Evolutionary conservation across 2,329 filamentous ascomycete species (phyloP), one percentile per base, ranked within the genome.

Genomic region (Cladosporium sp.): DNA sequence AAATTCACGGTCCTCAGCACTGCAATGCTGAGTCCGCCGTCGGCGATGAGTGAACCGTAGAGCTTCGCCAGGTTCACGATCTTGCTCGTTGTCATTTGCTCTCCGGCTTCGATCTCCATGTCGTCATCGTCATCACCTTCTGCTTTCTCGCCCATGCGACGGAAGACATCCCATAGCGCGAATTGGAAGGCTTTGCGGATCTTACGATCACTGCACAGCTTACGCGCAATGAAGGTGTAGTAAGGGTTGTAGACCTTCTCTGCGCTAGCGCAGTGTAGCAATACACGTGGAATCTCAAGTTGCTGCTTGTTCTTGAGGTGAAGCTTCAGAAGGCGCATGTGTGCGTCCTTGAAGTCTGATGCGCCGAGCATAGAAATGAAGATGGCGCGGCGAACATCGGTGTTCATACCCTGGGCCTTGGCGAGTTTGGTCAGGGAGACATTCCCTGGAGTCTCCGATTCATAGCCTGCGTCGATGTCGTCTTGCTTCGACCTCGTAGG

Each of bases 341-440:
- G 84, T 0, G 90, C 93, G 63, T 97, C 89, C 60, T 90, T 84
- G 66, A 81, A 89, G 66, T 95, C 89, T 9, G 80, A 81, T 1
- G 89, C 88, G 9, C 87, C 91, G 77, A 96, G 87, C 55, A 98
- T 84, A 4, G 90, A 85, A 33, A 95, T 81, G 69, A 98, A 98
- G 55, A 98, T 95, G n/a, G 89, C 88, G 49, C 89, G 83, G 43
- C 91, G 85, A 16, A 93, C 80, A 54, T 89, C 84, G 0, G 89
- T 95, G 66, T 89, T 93, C 81, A 96, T 89, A 16, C 89, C 84
- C 59, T 95, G 86, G 43, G 87, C 81, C 53, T 82, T 81, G 11
- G 90, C 89, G n/a, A 95, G 81, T 55, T 83, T 80, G 14, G 76
- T 73, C 9, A 91, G 80, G 62, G 95, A 87, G 1, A 86, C 71